These are phyloP conservation scores for Boechera divaricarpa DNA, from an alignment of 345 rosid species.

Conservation along the genomic window DNA sequence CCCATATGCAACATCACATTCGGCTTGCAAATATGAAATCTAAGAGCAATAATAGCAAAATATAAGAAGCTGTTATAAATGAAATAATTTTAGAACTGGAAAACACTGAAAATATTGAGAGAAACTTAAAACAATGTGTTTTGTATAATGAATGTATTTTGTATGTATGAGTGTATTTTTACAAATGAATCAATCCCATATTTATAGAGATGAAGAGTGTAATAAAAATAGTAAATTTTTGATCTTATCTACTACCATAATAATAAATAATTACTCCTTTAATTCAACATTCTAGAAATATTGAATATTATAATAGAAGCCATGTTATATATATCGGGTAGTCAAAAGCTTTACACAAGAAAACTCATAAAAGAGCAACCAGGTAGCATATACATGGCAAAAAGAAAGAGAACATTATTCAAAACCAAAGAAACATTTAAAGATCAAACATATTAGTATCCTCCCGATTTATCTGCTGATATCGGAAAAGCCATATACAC, in stretches of 20 bases:
- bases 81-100: too few relatives aligned
- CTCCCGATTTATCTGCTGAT: slow-evolving; percentile 13
- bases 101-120: too few relatives aligned
- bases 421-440: slow-evolving; percentile 5
- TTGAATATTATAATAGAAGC: neutral
- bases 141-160: too few relatives aligned
- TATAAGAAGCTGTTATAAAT: neutral
- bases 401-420: slow-evolving; percentile 7
- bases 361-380: slow-evolving; percentile 1
- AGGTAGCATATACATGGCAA: slow-evolving; percentile 9
- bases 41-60: neutral
- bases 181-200: too few relatives aligned
- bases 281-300: too few relatives aligned
- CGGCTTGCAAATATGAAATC: neutral
- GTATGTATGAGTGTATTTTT: too few relatives aligned
- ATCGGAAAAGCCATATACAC: slow-evolving; percentile 16
- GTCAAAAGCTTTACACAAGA: neutral
- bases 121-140: too few relatives aligned
- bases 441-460: neutral
- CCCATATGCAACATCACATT: neutral
- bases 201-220: too few relatives aligned
- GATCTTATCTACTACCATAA: too few relatives aligned
- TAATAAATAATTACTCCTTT: too few relatives aligned
- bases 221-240: too few relatives aligned
- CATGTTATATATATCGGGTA: neutral